Base-by-base conservation (phyloP, 768 basidiomycete genomes). In the Chalciporus sphaerocephalus region DNA sequence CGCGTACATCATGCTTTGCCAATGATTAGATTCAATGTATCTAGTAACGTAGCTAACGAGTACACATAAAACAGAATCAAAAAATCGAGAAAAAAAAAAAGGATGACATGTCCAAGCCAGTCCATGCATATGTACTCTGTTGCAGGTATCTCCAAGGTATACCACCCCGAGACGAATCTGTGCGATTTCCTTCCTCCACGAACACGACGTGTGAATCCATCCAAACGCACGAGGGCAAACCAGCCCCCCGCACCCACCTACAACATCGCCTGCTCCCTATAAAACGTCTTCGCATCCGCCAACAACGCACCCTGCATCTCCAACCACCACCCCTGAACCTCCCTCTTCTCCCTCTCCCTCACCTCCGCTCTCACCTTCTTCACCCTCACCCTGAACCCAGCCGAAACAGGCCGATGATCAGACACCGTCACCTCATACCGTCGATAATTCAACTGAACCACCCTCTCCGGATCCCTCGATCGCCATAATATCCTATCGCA, bases 401-500 rank as follows among this genome's bases (percentile, higher is more conserved):
- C 85, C 23, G 87, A 91, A 38, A 98, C 79, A 7, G 94, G 92
- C 6, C 89, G 76, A 66, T 96, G 94, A 67, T 97, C 93, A 8
- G 88, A 90, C 5, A 94, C 81, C 53, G 91, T 88, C 41, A 75
- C 78, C 65, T 96, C 93, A 64, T 90, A 94, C 16, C 95, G 74
- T 34, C 65, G 65, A 65, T 99, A 96, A 56, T 81, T 80, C 53
- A 89, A 48, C 59, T 80, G 75, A 43, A 70, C 61, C 22, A 95
- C 82, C 7, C 89, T 73, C 11, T 63, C 67, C 12, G 73, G 70
- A 13, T 74, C 78, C 13, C 71, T 72, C 33, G 79, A 70, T 4
- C 83, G 80, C 81, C 85, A 95, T 33, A 98, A 69, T 17, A 99
- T 80, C 5, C 95, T 84, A 62, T 99, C 95, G 61, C 95, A 99